phyloP scores from a whole-genome alignment of 2,329 filamentous ascomycete species.

The Aspergillus unguis region DNA sequence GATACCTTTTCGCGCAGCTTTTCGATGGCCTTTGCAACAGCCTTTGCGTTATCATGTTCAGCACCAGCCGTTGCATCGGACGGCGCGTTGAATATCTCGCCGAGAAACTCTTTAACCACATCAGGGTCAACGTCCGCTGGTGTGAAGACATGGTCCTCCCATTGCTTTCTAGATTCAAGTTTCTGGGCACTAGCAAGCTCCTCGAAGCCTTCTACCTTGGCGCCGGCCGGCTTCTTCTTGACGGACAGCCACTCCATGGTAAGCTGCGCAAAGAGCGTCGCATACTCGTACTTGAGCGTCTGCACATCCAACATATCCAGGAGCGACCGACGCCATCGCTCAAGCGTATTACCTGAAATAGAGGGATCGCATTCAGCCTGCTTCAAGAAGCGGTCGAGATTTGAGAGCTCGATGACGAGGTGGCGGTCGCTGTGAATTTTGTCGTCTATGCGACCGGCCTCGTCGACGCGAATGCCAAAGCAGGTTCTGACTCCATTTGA shows the following conservation, averaged over 20 bases:
- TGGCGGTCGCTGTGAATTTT: neutral
- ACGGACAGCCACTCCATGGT: conserved; percentile 17
- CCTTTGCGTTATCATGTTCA: neutral
- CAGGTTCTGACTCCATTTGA: conserved; percentile 12
- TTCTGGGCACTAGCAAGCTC: neutral
- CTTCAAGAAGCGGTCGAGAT: conserved; percentile 15
- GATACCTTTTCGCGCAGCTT: conserved; percentile 1
- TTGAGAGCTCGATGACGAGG: conserved; percentile 5
- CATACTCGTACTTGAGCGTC: conserved; percentile 16
- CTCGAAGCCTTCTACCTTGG: conserved; percentile 6
- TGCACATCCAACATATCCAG: conserved; percentile 9
- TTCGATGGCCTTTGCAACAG: neutral
- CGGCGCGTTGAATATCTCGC: conserved; percentile 2
- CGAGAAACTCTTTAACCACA: neutral
- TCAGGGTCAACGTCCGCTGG: neutral
- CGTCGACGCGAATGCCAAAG: conserved; percentile 5
- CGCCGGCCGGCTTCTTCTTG: neutral
- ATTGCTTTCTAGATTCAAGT: conserved; percentile 7
- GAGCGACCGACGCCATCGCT: conserved; percentile 11
- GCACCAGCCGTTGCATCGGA: neutral
- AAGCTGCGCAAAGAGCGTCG: conserved; percentile 12
- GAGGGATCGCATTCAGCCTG: conserved; percentile 14
- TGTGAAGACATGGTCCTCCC: conserved; percentile 12
- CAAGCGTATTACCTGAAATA: conserved; percentile 6
- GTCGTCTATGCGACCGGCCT: conserved; percentile 6